phyloP scores from a whole-genome alignment of 345 rosid species.

The Brassica napus region Da-Ae NC_063444.1:23799501-23800000 shows the following conservation, averaged over 20 bases:
- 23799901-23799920: conserved; percentile 84
- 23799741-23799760: conserved; percentile 94
- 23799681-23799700: conserved; percentile 98
- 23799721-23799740: conserved; percentile 79
- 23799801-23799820: conserved; percentile 86
- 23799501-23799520: conserved; percentile 2
- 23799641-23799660: conserved; percentile 93
- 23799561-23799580: conserved; percentile 90
- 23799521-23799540: conserved; percentile 55
- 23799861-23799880: conserved; percentile 93
- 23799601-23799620: conserved; percentile 95
- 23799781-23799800: conserved; percentile 91
- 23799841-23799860: conserved; percentile 93
- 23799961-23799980: conserved; percentile 73
- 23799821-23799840: conserved; percentile 93
- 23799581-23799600: conserved; percentile 79
- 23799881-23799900: conserved; percentile 97
- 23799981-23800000: conserved; percentile 87
- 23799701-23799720: conserved; percentile 94
- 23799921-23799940: conserved; percentile 82
- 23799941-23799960: conserved; percentile 90
- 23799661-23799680: conserved; percentile 75
- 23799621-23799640: conserved; percentile 98
- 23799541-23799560: conserved; percentile 92
- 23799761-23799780: conserved; percentile 98